phyloP scores from a whole-genome alignment of 2,329 filamentous ascomycete species.

The Metarhizium rileyi region DNA sequence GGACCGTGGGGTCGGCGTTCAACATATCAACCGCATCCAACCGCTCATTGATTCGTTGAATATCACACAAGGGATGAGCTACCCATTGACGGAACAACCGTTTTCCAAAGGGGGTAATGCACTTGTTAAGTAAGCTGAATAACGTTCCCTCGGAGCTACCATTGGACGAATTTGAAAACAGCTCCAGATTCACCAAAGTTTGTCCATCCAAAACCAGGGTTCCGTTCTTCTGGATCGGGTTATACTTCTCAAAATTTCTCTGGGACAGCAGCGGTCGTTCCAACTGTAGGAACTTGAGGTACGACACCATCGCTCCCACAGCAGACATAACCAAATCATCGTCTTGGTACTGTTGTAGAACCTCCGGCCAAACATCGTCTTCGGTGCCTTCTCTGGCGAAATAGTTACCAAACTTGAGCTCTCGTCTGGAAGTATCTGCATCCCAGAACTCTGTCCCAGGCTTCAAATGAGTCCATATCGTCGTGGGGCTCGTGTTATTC shows the following conservation, averaged over 20 bases:
- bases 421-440: slow-evolving; percentile 69
- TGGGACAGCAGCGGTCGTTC: slow-evolving; percentile 81
- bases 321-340: slow-evolving; percentile 85
- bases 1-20: slow-evolving; percentile 70
- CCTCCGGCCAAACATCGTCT: slow-evolving; percentile 64
- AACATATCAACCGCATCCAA: slow-evolving; percentile 90
- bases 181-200: slow-evolving; percentile 93
- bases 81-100: slow-evolving; percentile 95
- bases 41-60: slow-evolving; percentile 80
- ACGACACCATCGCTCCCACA: slow-evolving; percentile 79
- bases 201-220: slow-evolving; percentile 91
- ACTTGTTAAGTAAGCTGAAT: slow-evolving; percentile 84
- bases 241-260: slow-evolving; percentile 85
- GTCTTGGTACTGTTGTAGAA: slow-evolving; percentile 59
- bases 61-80: slow-evolving; percentile 85
- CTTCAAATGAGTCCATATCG: slow-evolving; percentile 92
- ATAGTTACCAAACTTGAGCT: slow-evolving; percentile 71
- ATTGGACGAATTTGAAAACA: slow-evolving; percentile 89
- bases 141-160: slow-evolving; percentile 78
- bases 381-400: slow-evolving; percentile 52
- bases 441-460: slow-evolving; percentile 84
- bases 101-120: slow-evolving; percentile 94
- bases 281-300: slow-evolving; percentile 77
- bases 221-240: slow-evolving; percentile 81
- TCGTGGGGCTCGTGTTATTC: slow-evolving; percentile 87